A percentile compares a stretch with the other conserved stretches of the same genome.
phyloP scores from a whole-genome alignment of 495 filamentous ascomycete species.

The Penicillium cinerascens region DNA sequence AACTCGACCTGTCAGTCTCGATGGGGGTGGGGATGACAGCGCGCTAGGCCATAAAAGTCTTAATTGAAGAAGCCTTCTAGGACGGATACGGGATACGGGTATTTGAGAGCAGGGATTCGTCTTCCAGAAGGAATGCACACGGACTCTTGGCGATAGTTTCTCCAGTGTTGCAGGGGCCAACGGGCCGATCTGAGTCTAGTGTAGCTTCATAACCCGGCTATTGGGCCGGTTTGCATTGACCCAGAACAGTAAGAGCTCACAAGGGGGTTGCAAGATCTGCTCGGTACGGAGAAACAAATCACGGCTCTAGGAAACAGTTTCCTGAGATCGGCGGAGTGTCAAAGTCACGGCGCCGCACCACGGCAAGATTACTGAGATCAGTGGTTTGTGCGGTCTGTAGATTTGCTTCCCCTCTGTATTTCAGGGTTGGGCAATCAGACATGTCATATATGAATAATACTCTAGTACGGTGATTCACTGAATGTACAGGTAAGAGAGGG shows the following conservation, averaged over 20 bases:
- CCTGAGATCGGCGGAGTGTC: not conserved
- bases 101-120: not conserved
- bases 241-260: slow-evolving; percentile 3
- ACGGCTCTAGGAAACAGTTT: not conserved
- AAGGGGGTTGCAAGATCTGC: not conserved
- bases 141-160: not conserved
- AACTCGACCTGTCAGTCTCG: no score
- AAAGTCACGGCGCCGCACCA: not conserved
- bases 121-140: not conserved
- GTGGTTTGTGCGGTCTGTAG: not conserved
- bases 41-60: no score
- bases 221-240: slow-evolving; percentile 14
- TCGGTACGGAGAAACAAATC: not conserved
- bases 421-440: no score
- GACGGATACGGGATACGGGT: not conserved
- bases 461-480: not conserved
- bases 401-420: not conserved
- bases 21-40: no score
- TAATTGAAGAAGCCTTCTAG: no score
- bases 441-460: not conserved
- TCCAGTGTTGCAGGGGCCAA: not conserved
- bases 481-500: not conserved
- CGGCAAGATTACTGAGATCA: not conserved
- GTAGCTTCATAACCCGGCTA: slow-evolving; percentile 3
- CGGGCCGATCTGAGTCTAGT: slow-evolving; percentile 12